Conservation (phyloP, 2,329 filamentous ascomycete genomes). For the Beauveria brongniartii region DNA sequence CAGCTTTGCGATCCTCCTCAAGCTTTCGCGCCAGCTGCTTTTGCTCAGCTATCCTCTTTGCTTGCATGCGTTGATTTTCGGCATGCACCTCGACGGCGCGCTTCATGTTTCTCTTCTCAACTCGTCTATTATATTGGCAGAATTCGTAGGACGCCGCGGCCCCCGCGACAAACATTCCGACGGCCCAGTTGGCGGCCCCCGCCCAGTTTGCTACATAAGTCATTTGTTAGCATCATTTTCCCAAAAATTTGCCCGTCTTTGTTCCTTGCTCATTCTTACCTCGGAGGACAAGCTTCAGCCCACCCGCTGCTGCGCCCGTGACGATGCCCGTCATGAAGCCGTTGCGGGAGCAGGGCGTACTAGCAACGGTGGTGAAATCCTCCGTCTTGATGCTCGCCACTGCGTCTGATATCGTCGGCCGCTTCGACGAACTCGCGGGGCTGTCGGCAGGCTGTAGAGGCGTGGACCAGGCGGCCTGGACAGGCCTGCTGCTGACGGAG, state of each 20-base stretch:
- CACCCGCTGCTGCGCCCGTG: slow-evolving; percentile 67
- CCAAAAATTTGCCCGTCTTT: neutral
- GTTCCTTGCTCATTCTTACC: slow-evolving; percentile 41
- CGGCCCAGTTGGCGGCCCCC: slow-evolving; percentile 74
- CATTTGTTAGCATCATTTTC: neutral
- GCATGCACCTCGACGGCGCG: slow-evolving; percentile 62
- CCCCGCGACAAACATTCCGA: slow-evolving; percentile 62
- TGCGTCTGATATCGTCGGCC: slow-evolving; percentile 46
- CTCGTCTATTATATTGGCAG: slow-evolving; percentile 65
- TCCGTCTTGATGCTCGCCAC: slow-evolving; percentile 58
- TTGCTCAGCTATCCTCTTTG: slow-evolving; percentile 26
- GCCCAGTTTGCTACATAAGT: slow-evolving; percentile 7
- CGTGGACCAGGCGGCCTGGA: slow-evolving; percentile 5
- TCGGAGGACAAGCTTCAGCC: slow-evolving; percentile 63
- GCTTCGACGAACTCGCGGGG: slow-evolving; percentile 17
- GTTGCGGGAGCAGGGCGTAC: slow-evolving; percentile 76
- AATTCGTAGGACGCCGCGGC: slow-evolving; percentile 74
- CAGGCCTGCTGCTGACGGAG: slow-evolving; percentile 5
- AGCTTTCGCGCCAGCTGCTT: slow-evolving; percentile 30
- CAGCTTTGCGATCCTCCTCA: slow-evolving; percentile 26
- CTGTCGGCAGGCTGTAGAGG: slow-evolving; percentile 11
- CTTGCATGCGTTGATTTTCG: slow-evolving; percentile 43
- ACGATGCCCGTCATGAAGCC: slow-evolving; percentile 78
- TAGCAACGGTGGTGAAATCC: slow-evolving; percentile 66
- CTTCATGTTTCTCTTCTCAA: slow-evolving; percentile 77